A percentile compares a stretch with the other conserved stretches of the same genome.
These are phyloP conservation scores for Neoarthrinium moseri DNA, from an alignment of 2,329 filamentous ascomycete species.

Conservation along the genomic window DNA sequence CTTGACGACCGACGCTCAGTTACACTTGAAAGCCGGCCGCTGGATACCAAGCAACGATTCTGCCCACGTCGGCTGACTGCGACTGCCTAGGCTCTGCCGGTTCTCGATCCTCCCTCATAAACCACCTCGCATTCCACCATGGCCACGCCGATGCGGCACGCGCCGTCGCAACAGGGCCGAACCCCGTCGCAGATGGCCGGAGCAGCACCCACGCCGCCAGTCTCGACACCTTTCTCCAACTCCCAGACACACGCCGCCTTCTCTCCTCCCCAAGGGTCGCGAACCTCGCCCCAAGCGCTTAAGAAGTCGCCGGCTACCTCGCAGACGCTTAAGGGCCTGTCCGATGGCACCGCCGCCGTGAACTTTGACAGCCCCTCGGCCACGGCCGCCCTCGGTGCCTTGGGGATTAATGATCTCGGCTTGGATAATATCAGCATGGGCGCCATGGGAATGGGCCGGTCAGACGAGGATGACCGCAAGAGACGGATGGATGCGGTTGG, in stretches of 20 bases:
- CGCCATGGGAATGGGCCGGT: conserved; percentile 39
- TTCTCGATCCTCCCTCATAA: too few relatives aligned
- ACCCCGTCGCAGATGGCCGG: conserved; percentile 48
- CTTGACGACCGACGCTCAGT: too few relatives aligned
- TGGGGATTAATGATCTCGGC: conserved; percentile 54
- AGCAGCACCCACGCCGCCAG: conserved; percentile 60
- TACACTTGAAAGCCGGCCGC: too few relatives aligned
- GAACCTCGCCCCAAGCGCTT: conserved; percentile 63
- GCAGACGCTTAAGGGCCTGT: conserved; percentile 10
- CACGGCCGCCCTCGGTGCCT: conserved; percentile 57
- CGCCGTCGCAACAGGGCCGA: conserved; percentile 49
- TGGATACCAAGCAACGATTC: too few relatives aligned
- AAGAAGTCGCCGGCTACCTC: conserved; percentile 59
- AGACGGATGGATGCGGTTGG: conserved; percentile 54
- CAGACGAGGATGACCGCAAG: conserved; percentile 52
- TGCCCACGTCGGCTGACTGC: too few relatives aligned
- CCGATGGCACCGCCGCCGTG: conserved; percentile 30
- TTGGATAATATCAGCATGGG: conserved; percentile 51
- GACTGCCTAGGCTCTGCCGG: too few relatives aligned
- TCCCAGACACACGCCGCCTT: conserved; percentile 56
- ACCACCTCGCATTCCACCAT: too few relatives aligned
- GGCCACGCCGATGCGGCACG: conserved; percentile 34
- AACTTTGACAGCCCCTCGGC: conserved; percentile 66
- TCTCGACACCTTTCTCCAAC: conserved; percentile 63
- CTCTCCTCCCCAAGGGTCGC: conserved; percentile 52